Conservation (phyloP, 2,329 filamentous ascomycete genomes). For the Anisogramma anomala region DNA sequence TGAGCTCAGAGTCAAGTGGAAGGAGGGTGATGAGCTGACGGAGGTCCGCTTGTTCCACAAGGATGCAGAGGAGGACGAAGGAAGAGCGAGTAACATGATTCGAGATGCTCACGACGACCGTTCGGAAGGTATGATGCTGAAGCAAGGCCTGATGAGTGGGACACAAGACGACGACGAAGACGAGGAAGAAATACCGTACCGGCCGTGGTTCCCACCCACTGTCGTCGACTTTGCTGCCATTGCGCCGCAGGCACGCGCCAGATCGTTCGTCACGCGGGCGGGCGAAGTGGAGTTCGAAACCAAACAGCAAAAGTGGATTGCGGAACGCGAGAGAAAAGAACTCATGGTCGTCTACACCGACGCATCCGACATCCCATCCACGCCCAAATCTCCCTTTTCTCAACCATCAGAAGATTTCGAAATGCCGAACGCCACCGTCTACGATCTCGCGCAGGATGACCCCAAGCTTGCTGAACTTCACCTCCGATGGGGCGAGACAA, state of each 20-base stretch:
- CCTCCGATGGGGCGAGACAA: constrained; percentile 35
- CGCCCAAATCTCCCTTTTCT: constrained; percentile 40
- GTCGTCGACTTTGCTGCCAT: constrained; percentile 36
- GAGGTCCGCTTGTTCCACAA: constrained; percentile 60
- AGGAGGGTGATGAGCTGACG: constrained; percentile 53
- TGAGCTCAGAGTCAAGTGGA: constrained; percentile 60
- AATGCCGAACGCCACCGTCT: constrained; percentile 3
- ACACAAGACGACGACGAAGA: constrained; percentile 33
- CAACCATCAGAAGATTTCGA: constrained; percentile 7
- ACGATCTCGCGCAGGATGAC: constrained; percentile 19
- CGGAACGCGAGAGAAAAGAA: constrained; percentile 45
- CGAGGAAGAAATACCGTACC: constrained; percentile 42
- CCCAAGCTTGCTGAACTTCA: constrained; percentile 37
- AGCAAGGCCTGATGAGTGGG: constrained; percentile 34
- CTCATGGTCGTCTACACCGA: constrained; percentile 51
- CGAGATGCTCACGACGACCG: constrained; percentile 63
- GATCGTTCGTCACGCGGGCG: constrained; percentile 43
- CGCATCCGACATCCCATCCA: constrained; percentile 41
- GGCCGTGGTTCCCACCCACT: constrained; percentile 39
- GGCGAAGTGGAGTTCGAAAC: constrained; percentile 41
- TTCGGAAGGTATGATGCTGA: constrained; percentile 59
- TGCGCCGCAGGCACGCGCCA: constrained; percentile 32
- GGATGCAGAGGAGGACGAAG: constrained; percentile 58
- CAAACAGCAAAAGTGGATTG: constrained; percentile 43
- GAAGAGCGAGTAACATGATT: constrained; percentile 55